Evolutionary conservation across 169 alveolate genomes (phyloP), one percentile per base, ranked within the genome.

Genomic region (Prorocentrum cordatum): DNA sequence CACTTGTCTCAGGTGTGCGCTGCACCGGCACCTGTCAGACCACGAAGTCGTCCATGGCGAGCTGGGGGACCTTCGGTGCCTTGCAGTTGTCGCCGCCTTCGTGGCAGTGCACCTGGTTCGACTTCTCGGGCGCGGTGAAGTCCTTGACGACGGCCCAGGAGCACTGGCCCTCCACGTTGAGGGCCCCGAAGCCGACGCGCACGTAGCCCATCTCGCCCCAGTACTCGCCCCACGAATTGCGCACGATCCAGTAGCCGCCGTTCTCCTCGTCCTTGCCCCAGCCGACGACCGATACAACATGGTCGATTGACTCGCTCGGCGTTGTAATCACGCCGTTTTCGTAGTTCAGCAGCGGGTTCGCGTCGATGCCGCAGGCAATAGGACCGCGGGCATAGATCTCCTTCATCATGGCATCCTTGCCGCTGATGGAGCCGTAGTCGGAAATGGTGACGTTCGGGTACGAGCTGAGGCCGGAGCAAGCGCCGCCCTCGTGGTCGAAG

Each of bases 161-260:
- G 68, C 97, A 94, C 77, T 80, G 92, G 29, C 86, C 90, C 85
- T 94, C 96, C 79, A 94, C 92, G 62, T 83, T 84, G 38, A 93
- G 84, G 61, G 92, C 92, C 24, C 96, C 97, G 92, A 95, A 94
- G 42, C 89, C 61, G 47, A 94, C 85, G 91, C 93, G 92, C 85
- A 83, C 91, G 92, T 91, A 92, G 24, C 97, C 97, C 79, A 86
- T 80, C 33, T 94, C 96, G 27, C 97, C 98, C 96, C 96, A 95
- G 85, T 92, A 87, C 20, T 95, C 93, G 50, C 97, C 96, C 96
- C 96, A 95, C 31, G 96, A 93, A 91, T 95, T 95, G 92, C 90
- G 64, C 29, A 82, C 91, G 58, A 82, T 82, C 91, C 91, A 82
- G 33, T 62, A 82, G 70, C 61, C 42, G 79, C 91, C 91, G 31